Conservation (phyloP, 306 rosid species). For the Rosa chinensis region DNA sequence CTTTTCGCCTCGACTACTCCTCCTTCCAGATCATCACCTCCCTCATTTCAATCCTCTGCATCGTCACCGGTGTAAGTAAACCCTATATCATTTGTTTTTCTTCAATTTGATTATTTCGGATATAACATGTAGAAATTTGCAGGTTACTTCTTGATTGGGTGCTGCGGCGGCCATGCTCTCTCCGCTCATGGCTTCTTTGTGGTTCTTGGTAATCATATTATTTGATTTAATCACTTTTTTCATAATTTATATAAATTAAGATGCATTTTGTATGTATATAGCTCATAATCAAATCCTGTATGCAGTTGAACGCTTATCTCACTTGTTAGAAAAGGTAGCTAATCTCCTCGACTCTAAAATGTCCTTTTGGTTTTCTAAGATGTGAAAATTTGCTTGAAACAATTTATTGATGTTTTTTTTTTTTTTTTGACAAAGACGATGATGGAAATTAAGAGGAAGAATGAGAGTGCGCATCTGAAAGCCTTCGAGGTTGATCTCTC, state of each 20-base stretch:
- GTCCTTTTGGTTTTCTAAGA: too few species aligned
- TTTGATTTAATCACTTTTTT: not conserved
- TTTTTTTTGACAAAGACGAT: constrained; percentile 45
- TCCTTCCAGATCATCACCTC: constrained; percentile 27
- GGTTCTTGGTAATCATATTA: constrained; percentile 49
- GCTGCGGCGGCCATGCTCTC: constrained; percentile 70
- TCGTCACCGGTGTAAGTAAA: constrained; percentile 47
- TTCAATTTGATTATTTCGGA: not conserved
- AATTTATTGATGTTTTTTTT: constrained; percentile 1
- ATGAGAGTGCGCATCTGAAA: constrained; percentile 57
- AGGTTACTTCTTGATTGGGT: constrained; percentile 94
- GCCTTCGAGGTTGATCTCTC: constrained; percentile 70
- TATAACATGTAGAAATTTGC: not conserved
- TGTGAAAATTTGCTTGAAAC: not conserved
- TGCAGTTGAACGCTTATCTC: constrained; percentile 84
- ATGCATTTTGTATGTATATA: not conserved
- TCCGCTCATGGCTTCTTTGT: constrained; percentile 68
- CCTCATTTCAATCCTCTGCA: not conserved
- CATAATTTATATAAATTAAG: not conserved
- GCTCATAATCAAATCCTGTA: constrained; percentile 21
- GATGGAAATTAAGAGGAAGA: constrained; percentile 54
- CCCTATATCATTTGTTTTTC: too few species aligned
- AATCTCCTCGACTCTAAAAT: too few species aligned
- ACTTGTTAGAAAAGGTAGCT: not conserved
- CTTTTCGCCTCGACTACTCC: constrained; percentile 24